Conservation (phyloP, 768 basidiomycete species). For the Mycena indigotica region DNA sequence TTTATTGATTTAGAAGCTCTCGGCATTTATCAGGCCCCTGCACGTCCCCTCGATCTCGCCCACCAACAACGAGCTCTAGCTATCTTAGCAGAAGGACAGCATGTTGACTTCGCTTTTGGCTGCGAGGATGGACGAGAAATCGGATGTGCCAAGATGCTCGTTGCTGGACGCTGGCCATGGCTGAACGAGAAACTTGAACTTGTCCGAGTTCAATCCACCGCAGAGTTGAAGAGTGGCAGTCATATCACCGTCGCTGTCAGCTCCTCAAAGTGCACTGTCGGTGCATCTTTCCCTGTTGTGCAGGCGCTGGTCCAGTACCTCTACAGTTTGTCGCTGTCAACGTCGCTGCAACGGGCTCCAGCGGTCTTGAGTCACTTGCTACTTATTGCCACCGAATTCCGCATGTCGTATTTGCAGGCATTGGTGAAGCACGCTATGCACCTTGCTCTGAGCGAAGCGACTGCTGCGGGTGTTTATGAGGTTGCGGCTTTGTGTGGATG, state of each 20-base stretch:
- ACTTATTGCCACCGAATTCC: constrained; percentile 17
- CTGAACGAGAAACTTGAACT: constrained; percentile 8
- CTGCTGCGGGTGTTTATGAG: constrained; percentile 18
- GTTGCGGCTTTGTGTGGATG: constrained; percentile 20
- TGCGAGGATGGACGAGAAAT: constrained; percentile 23
- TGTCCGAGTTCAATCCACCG: not conserved
- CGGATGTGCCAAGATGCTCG: constrained; percentile 10
- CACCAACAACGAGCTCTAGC: constrained; percentile 11
- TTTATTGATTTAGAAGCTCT: constrained; percentile 22
- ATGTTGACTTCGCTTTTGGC: constrained; percentile 16
- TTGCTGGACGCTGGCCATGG: constrained; percentile 22
- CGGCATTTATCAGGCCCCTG: constrained; percentile 24
- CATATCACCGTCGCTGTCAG: constrained; percentile 5
- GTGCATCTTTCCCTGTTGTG: constrained; percentile 18
- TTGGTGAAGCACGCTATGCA: constrained; percentile 25
- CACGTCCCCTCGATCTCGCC: constrained; percentile 1
- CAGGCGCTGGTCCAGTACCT: constrained; percentile 24
- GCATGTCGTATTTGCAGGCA: constrained; percentile 12
- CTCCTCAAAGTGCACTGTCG: constrained; percentile 4
- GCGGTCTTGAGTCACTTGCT: constrained; percentile 22
- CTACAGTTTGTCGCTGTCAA: constrained; percentile 18
- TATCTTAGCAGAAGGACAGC: constrained; percentile 3
- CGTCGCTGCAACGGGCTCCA: constrained; percentile 21
- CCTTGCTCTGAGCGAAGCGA: constrained; percentile 10
- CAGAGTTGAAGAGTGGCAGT: constrained; percentile 1